Base-by-base conservation (phyloP, 2,329 filamentous ascomycete genomes). In the Nigrograna mackinnonii region DNA sequence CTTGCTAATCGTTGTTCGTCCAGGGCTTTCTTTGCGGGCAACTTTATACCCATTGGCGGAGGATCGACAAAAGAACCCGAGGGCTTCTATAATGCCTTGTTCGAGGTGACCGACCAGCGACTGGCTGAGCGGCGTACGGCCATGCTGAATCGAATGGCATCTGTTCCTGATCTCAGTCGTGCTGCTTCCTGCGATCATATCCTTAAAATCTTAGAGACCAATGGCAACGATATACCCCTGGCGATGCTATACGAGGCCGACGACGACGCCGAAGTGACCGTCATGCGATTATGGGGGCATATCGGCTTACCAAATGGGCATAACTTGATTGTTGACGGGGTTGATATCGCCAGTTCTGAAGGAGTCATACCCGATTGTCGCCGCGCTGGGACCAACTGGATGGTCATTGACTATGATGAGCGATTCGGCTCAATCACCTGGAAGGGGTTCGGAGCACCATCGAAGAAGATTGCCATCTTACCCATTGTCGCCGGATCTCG, bases 21-120 rank as follows among this genome's bases (percentile, higher is more conserved):
- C 24, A 28, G 24, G 16, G 31, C 59, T 21, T 67, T 62, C 43
- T 65, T 66, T 43, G 54, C 53, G 3, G 62, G 62, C 21, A 59
- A 55, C 33, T 63, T 67, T 31, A 52, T 62, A 3, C 64, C 64
- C 12, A 49, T 66, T 4, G 45, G 51, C 18, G 24, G 44, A 13
- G 58, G 60, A 12, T 49, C 58, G 21, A 49, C 55, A 11, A 51
- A 44, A 43, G 46, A 46, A n/a, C 57, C 58, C 28, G 45, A 62
- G 24, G 64, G 64, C n/a, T 61, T 59, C 44, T 62, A 64, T 44
- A 66, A 66, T 34, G 51, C 56, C 5, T 46, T 55, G 30, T 54
- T 62, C 40, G 64, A 67, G 37, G 58, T 65, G 7, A 67, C 64
- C 14, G 51, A 35, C 24, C 54, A 64, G 41, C 58, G 57, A 37